These are phyloP conservation scores for Cicer bijugum DNA, from an alignment of 306 rosid species.

Conservation along the genomic window DNA sequence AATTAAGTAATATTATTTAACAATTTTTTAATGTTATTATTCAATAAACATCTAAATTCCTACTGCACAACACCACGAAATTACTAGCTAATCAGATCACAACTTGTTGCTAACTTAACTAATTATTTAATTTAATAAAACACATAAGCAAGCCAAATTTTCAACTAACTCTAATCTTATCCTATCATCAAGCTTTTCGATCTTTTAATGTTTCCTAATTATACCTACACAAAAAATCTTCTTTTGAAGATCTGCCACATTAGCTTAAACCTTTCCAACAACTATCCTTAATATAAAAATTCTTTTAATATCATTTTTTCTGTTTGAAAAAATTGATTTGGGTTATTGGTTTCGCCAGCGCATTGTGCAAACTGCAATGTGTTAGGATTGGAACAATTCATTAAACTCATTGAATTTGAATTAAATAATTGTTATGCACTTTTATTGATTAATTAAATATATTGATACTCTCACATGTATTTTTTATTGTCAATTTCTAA, in stretches of 20 bases:
- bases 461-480: too few relatives aligned
- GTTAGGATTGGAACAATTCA: conserved; percentile 21
- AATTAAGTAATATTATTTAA: too few relatives aligned
- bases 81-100: too few relatives aligned
- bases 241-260: not conserved
- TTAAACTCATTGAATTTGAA: conserved; percentile 34
- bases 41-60: too few relatives aligned
- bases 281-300: conserved; percentile 22
- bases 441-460: too few relatives aligned
- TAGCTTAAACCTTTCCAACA: conserved; percentile 12
- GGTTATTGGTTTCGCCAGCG: not conserved
- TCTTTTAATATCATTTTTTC: not conserved
- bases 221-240: not conserved
- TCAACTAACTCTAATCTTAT: conserved; percentile 15
- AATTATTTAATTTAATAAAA: conserved; percentile 31
- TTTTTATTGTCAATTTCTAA: too few relatives aligned
- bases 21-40: too few relatives aligned
- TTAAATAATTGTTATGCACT: conserved; percentile 20
- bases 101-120: conserved; percentile 1
- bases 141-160: conserved; percentile 23
- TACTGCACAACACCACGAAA: too few relatives aligned
- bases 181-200: conserved; percentile 29
- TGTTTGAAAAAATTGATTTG: conserved; percentile 29
- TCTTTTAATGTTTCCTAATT: conserved; percentile 6
- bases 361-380: conserved; percentile 14